phyloP scores from a whole-genome alignment of 2,329 filamentous ascomycete species.

The Pyrenochaeta sp. region DNA sequence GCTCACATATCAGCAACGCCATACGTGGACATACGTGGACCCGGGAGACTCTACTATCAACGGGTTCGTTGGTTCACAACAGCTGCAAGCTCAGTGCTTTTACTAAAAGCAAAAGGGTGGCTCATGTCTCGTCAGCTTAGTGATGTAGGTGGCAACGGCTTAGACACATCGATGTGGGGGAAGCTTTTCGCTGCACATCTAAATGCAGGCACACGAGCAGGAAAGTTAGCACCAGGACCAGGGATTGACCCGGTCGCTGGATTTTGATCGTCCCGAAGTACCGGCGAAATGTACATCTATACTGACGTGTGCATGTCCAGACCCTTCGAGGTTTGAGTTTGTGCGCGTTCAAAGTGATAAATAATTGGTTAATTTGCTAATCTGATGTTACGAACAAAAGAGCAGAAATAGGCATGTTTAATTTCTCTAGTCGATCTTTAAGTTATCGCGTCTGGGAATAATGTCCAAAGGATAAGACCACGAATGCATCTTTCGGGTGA shows the following conservation, averaged over 20 bases:
- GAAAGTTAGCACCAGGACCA: not conserved
- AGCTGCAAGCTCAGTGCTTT: no score
- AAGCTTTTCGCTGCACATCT: slow-evolving; percentile 1
- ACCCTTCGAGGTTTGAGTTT: not conserved
- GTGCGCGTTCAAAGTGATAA: not conserved
- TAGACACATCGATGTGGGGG: no score
- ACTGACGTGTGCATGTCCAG: not conserved
- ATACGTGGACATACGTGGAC: no score
- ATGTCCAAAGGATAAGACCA: not conserved
- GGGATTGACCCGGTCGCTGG: not conserved
- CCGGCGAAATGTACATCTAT: not conserved
- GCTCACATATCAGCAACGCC: no score
- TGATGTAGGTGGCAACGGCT: no score
- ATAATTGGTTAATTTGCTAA: not conserved
- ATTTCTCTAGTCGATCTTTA: not conserved
- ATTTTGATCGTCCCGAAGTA: not conserved
- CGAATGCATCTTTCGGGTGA: not conserved
- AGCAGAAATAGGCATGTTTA: not conserved
- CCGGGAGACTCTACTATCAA: no score
- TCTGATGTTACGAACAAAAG: not conserved
- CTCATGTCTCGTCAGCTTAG: no score
- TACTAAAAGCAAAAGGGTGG: no score
- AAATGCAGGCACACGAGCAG: not conserved
- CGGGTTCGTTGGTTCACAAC: no score
- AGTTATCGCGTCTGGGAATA: no score